These are phyloP conservation scores for Blastomyces emzantsi DNA, from an alignment of 2,329 filamentous ascomycete species.

Conservation along the genomic window DNA sequence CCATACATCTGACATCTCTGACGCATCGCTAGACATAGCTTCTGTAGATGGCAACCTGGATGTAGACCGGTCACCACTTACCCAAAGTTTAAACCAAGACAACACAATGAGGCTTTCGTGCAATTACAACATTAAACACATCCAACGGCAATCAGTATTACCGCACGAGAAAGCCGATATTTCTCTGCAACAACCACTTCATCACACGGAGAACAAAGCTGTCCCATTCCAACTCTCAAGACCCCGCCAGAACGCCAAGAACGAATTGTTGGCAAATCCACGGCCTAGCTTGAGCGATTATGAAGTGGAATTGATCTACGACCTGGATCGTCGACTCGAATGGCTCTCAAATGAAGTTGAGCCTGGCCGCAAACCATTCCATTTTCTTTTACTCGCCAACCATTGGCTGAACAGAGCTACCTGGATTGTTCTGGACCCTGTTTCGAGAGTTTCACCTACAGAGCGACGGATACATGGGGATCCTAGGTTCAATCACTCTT, in stretches of 20 bases:
- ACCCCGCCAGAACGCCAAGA: background rate
- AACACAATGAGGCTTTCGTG: no score
- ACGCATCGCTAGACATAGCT: background rate
- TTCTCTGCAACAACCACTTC: background rate
- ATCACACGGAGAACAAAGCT: background rate
- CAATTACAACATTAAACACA: background rate
- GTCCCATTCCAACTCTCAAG: constrained; percentile 3
- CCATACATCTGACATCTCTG: background rate
- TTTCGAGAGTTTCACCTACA: constrained; percentile 28
- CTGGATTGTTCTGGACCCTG: constrained; percentile 33
- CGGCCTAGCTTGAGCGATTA: constrained; percentile 23
- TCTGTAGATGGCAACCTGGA: background rate
- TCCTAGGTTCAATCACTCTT: constrained; percentile 28
- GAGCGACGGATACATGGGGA: constrained; percentile 28
- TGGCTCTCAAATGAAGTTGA: constrained; percentile 33
- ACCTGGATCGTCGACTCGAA: constrained; percentile 29
- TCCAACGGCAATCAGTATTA: background rate
- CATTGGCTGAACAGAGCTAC: constrained; percentile 37
- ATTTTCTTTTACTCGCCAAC: constrained; percentile 33
- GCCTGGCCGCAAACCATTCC: constrained; percentile 33
- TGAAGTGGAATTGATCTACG: constrained; percentile 30
- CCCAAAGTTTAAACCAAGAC: background rate
- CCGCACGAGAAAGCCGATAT: background rate
- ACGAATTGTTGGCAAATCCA: background rate
- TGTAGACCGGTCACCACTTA: background rate